These are phyloP conservation scores for Niveomyces coronatus DNA, from an alignment of 2,329 filamentous ascomycete genomes.

Conservation along the genomic window DNA sequence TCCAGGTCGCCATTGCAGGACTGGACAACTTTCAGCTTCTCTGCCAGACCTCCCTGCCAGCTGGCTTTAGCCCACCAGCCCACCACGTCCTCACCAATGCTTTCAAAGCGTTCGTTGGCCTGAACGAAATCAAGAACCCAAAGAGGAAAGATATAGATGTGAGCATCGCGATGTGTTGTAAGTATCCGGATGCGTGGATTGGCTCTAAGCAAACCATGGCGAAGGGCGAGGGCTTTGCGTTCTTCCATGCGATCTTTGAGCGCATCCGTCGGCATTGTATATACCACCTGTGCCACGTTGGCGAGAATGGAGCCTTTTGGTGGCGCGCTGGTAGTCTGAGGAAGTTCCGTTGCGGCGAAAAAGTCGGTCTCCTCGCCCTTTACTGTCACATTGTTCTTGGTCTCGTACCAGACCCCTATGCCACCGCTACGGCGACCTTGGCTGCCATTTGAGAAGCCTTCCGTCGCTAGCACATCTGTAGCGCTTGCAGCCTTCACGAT, in stretches of 20 bases:
- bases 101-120: conserved; percentile 72
- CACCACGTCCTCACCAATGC: conserved; percentile 80
- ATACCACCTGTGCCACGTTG: conserved; percentile 67
- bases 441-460: conserved; percentile 26
- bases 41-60: conserved; percentile 74
- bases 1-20: conserved; percentile 37
- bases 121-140: conserved; percentile 83
- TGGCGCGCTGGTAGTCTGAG: conserved; percentile 34
- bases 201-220: conserved; percentile 64
- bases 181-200: conserved; percentile 72
- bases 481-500: conserved; percentile 73
- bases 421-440: conserved; percentile 55
- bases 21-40: conserved; percentile 64
- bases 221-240: conserved; percentile 60
- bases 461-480: conserved; percentile 45
- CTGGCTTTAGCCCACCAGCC: conserved; percentile 93
- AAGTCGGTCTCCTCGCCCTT: conserved; percentile 94
- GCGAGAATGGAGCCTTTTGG: conserved; percentile 53
- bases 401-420: conserved; percentile 84
- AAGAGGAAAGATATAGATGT: conserved; percentile 87
- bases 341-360: conserved; percentile 63
- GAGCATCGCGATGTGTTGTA: conserved; percentile 77
- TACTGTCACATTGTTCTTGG: conserved; percentile 60
- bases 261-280: conserved; percentile 80
- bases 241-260: conserved; percentile 74